Evolutionary conservation across 2,329 filamentous ascomycete genomes (phyloP).

Genomic region (Scleromitrula shiraiana): DNA sequence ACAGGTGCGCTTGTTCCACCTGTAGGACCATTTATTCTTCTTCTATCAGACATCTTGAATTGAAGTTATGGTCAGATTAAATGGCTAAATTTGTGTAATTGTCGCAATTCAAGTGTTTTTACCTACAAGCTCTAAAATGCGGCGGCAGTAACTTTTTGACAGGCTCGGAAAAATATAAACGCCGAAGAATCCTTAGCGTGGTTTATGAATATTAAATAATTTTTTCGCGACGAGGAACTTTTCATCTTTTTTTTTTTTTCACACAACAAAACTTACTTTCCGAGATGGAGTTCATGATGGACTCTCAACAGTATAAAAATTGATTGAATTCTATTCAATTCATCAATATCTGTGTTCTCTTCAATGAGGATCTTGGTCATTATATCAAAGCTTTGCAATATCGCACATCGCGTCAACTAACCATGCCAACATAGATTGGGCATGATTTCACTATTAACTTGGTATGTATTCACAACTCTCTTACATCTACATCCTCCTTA

Average conservation of each 20-base stretch:
- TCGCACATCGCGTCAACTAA: no score
- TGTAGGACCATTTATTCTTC: slow-evolving; percentile 81
- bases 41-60: slow-evolving; percentile 65
- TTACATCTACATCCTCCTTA: background rate
- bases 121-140: background rate
- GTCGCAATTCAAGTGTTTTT: background rate
- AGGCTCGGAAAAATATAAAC: slow-evolving; percentile 1
- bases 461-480: slow-evolving; percentile 19
- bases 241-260: slow-evolving; percentile 1
- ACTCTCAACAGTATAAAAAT: no score
- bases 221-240: background rate
- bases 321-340: no score
- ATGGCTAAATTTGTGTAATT: background rate
- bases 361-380: no score
- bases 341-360: background rate
- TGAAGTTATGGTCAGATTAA: background rate
- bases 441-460: background rate
- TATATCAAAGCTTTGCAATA: no score
- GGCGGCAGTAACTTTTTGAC: background rate
- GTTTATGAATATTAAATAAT: background rate
- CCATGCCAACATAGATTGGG: background rate
- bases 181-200: background rate
- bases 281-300: no score
- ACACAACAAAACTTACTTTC: no score
- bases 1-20: slow-evolving; percentile 69